These are phyloP conservation scores for Quercus robur DNA, from an alignment of 306 rosid genomes.

Conservation along the genomic window DNA sequence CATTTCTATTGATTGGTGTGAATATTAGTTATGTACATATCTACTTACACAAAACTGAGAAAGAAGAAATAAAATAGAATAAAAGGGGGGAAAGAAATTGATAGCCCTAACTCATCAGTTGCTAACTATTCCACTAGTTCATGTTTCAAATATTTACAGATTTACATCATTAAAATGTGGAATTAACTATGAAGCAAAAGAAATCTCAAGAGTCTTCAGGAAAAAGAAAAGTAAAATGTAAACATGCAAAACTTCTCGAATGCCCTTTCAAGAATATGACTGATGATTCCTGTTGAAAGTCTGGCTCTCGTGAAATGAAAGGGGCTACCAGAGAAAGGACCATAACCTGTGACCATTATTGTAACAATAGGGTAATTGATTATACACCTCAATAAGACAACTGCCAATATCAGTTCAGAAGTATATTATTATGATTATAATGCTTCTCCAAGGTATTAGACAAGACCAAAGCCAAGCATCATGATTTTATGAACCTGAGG, in stretches of 20 bases:
- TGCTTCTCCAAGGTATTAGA: not conserved
- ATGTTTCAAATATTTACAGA: not conserved
- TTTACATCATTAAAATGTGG: not conserved
- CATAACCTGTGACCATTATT: not conserved
- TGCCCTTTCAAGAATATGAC: not conserved
- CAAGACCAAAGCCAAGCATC: slow-evolving; percentile 22
- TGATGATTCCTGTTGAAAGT: not conserved
- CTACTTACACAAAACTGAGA: not conserved
- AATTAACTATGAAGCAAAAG: not conserved
- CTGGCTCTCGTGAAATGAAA: not conserved
- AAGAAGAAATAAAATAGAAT: not conserved
- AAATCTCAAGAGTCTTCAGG: not conserved
- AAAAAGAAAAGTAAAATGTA: not conserved
- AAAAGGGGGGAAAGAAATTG: not conserved
- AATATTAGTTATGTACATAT: not conserved
- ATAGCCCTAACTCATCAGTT: not conserved
- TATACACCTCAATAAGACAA: not conserved
- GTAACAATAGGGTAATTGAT: not conserved
- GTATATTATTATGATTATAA: not conserved
- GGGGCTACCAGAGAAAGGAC: not conserved
- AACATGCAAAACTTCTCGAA: not conserved
- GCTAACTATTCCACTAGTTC: not conserved
- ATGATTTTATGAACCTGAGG: slow-evolving; percentile 9
- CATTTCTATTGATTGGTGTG: not conserved
- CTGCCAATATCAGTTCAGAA: not conserved